These are phyloP conservation scores for Dactylis glomerata DNA, from an alignment of 176 grass and related monocot genomes.

Conservation along the genomic window DNA sequence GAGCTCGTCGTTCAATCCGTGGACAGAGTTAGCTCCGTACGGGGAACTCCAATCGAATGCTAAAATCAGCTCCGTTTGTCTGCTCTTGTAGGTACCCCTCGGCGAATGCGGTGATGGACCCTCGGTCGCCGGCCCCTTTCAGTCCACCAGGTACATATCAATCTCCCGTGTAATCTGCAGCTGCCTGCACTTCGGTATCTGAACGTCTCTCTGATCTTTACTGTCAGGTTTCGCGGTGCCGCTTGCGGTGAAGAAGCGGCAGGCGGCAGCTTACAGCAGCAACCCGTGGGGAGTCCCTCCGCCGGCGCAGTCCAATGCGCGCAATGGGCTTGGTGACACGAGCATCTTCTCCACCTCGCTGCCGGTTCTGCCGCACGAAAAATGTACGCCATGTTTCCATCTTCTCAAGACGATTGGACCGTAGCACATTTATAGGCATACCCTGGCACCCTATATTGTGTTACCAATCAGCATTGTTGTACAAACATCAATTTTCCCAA, in stretches of 20 bases:
- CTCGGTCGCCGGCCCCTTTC: slow-evolving; percentile 8
- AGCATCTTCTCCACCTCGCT: slow-evolving; percentile 89
- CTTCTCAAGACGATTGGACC: neutral
- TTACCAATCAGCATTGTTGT: neutral
- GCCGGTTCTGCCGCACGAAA: slow-evolving; percentile 66
- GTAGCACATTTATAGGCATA: neutral
- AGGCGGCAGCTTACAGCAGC: slow-evolving; percentile 22
- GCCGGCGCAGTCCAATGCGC: neutral
- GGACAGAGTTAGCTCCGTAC: neutral
- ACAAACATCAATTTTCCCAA: neutral
- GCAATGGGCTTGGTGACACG: slow-evolving; percentile 42
- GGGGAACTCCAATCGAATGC: neutral
- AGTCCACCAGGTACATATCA: slow-evolving; percentile 33
- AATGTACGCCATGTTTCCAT: slow-evolving; percentile 37
- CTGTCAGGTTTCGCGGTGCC: slow-evolving; percentile 33
- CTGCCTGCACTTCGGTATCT: neutral
- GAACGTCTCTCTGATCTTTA: neutral
- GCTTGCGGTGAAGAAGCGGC: slow-evolving; percentile 14
- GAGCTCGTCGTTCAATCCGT: neutral
- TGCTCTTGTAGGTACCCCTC: slow-evolving; percentile 14
- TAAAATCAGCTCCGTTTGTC: neutral
- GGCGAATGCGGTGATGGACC: slow-evolving; percentile 38
- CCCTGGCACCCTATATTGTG: neutral
- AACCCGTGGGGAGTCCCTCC: slow-evolving; percentile 37
- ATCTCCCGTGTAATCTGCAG: neutral